Conservation (phyloP, 805 yeast species). For the Saccharomycopsis javanensis region DNA sequence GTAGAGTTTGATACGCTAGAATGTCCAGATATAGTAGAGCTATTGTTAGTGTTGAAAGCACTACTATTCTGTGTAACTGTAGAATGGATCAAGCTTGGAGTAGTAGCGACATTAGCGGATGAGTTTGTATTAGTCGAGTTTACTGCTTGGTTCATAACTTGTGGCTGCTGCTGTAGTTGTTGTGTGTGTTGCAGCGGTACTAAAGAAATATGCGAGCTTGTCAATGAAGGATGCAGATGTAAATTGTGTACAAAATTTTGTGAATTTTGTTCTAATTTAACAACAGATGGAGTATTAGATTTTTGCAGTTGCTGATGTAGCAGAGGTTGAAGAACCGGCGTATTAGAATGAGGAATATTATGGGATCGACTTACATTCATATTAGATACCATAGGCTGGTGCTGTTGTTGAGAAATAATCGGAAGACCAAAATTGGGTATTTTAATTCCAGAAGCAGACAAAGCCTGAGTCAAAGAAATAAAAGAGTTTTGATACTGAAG, state of each 20-base stretch:
- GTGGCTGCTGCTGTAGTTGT: neutral
- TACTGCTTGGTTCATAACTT: neutral
- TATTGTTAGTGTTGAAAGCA: neutral
- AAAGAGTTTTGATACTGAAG: slow-evolving; percentile 40
- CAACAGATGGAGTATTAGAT: neutral
- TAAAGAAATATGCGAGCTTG: neutral
- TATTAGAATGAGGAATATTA: neutral
- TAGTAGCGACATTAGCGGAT: neutral
- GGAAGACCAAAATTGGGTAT: slow-evolving; percentile 58
- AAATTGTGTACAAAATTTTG: neutral
- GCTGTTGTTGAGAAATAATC: neutral
- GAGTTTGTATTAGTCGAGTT: neutral
- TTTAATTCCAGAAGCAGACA: slow-evolving; percentile 53
- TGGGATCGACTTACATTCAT: neutral
- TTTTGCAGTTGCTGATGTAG: neutral
- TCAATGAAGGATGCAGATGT: neutral
- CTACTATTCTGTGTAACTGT: neutral
- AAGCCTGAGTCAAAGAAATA: slow-evolving; percentile 37
- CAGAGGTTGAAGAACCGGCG: neutral
- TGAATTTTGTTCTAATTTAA: neutral
- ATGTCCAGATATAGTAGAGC: neutral
- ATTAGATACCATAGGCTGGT: neutral
- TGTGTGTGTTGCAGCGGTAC: too few species aligned
- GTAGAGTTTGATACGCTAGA: neutral
- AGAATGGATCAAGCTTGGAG: neutral